Evolutionary conservation across 1,284 basidiomycete genomes (phyloP), one percentile per base, ranked within the genome.

Genomic region (Papiliotrema terrestris): DNA sequence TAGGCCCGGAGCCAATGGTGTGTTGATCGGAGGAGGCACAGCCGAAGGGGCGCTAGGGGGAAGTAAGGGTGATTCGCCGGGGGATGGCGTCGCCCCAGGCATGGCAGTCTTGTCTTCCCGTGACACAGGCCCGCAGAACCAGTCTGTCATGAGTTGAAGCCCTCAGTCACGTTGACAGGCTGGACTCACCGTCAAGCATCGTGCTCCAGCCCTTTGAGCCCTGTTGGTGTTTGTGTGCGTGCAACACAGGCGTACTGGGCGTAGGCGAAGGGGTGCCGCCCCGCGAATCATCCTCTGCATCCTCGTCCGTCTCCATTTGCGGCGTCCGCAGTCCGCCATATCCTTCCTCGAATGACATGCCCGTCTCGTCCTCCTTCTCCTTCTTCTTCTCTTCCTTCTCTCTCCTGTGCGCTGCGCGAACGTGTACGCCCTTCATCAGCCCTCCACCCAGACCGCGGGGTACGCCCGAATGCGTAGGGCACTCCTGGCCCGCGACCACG

Each of bases 401-500:
- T 43, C 60, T 65, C 54, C 68, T 66, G 45, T 74, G 69, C 42
- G 58, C 58, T 0, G 56, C 57, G 57, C 62, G 51, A 22, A 65
- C 59, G 19, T 63, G 66, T 37, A 75, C 68, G 8, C 75, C 75
- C 56, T 76, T 77, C 49, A 72, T 70, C n/a, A 78, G 29, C 5
- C 73, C 73, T 3, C 69, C 75, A 1, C 70, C 75, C 5, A 77
- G 58, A 2, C 77, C 77, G 51, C 74, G 58, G 1, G 77, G 77
- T 1, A 76, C 72, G 14, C 76, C 76, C 26, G 69, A 72, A 13
- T 72, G 68, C 3, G 74, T 75, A 1, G 76, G 77, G 43, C 73
- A 75, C 59, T 78, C 77, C 56, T 81, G 80, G 1, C 78, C 78
- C 0, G 79, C 79, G 3, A 81, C 71, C 20, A 81, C 78, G 17